Evolutionary conservation across 148 eudicot genomes (phyloP).

Genomic region (Nepenthes gracilis): DNA sequence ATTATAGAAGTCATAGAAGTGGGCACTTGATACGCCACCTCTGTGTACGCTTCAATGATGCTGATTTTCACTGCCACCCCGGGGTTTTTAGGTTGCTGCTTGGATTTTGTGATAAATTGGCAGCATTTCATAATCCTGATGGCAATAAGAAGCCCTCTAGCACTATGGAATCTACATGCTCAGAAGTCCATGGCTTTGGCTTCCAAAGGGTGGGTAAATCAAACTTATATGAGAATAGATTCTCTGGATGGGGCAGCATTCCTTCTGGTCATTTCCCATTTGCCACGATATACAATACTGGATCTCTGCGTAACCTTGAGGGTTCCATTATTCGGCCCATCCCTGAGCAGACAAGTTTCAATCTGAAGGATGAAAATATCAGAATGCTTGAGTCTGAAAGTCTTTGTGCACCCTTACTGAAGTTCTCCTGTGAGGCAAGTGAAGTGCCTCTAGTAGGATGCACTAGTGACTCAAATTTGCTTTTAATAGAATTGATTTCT

Average conservation of each 20-base stretch:
- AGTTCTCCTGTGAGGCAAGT: slow-evolving; percentile 9
- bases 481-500: slow-evolving; percentile 30
- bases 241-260: slow-evolving; percentile 34
- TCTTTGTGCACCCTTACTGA: slow-evolving; percentile 7
- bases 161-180: slow-evolving; percentile 14
- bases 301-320: slow-evolving; percentile 27
- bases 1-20: slow-evolving; percentile 25
- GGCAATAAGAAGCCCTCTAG: slow-evolving; percentile 17
- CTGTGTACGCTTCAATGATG: slow-evolving; percentile 29
- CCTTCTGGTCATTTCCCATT: slow-evolving; percentile 52
- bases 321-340: slow-evolving; percentile 15
- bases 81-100: slow-evolving; percentile 35
- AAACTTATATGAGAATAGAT: slow-evolving; percentile 35
- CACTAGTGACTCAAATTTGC: slow-evolving; percentile 6
- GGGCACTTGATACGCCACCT: slow-evolving; percentile 14
- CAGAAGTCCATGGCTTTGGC: slow-evolving; percentile 14
- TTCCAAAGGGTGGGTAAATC: slow-evolving; percentile 46
- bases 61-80: slow-evolving; percentile 80
- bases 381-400: slow-evolving; percentile 15
- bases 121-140: slow-evolving; percentile 13
- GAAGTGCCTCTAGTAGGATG: slow-evolving; percentile 8
- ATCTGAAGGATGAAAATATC: slow-evolving; percentile 19
- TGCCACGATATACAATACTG: slow-evolving; percentile 30
- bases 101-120: slow-evolving; percentile 41
- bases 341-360: slow-evolving; percentile 27